phyloP scores from a whole-genome alignment of 2,329 filamentous ascomycete species.

The Penicillium sp. region DNA sequence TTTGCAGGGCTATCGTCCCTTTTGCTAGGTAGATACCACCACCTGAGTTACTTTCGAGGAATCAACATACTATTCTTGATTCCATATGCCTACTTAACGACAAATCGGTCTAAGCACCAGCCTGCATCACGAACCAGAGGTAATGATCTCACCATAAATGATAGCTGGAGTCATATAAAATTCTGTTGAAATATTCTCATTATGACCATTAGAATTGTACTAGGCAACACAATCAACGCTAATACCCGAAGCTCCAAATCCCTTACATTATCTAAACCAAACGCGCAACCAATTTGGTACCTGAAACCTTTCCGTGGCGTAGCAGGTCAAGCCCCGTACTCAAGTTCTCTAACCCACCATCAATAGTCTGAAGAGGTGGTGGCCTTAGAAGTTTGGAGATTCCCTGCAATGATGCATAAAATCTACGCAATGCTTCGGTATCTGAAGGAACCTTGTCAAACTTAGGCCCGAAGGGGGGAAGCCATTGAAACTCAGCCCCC shows the following conservation, averaged over 20 bases:
- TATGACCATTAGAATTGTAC: background rate
- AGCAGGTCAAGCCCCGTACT: conserved; percentile 9
- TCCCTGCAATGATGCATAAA: conserved; percentile 10
- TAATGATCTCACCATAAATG: too few species aligned
- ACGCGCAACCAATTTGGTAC: conserved; percentile 11
- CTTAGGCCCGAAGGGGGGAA: conserved; percentile 12
- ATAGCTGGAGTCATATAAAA: background rate
- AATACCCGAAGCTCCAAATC: background rate
- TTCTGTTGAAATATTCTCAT: background rate
- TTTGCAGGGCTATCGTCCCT: background rate
- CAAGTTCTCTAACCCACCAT: conserved; percentile 6
- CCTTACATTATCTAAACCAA: background rate
- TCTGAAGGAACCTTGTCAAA: conserved; percentile 10
- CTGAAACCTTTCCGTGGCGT: conserved; percentile 14
- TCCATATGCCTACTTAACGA: too few species aligned
- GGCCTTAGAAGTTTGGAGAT: conserved; percentile 6
- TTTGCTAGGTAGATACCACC: background rate
- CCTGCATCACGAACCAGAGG: too few species aligned
- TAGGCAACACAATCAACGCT: background rate
- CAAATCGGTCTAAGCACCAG: too few species aligned
- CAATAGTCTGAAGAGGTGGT: conserved; percentile 8
- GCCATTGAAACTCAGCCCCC: conserved; percentile 14
- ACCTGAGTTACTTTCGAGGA: background rate
- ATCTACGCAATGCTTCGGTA: conserved; percentile 9
- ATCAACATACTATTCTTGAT: background rate